Conservation (phyloP, 148 eudicot genomes). For the Amaranthus cruentus region DNA sequence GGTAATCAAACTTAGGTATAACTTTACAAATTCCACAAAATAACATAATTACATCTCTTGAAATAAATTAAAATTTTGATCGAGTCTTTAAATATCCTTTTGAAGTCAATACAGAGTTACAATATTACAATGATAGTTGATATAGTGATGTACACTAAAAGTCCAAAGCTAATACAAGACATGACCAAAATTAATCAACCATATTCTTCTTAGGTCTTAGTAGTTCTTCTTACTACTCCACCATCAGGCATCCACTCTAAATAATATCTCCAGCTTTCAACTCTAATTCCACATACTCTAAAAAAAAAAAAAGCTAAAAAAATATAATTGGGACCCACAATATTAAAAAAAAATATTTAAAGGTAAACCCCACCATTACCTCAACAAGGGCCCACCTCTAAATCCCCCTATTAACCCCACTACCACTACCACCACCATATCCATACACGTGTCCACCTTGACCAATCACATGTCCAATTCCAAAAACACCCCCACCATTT, state of each 20-base stretch:
- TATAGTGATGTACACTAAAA: not conserved
- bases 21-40: too few relatives aligned
- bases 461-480: slow-evolving; percentile 38
- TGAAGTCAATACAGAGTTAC: too few relatives aligned
- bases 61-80: too few relatives aligned
- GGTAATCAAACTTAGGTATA: too few relatives aligned
- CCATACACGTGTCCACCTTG: slow-evolving; percentile 41
- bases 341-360: not conserved
- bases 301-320: not conserved
- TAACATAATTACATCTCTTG: too few relatives aligned
- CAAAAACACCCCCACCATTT: slow-evolving; percentile 25
- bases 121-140: too few relatives aligned
- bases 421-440: slow-evolving; percentile 27
- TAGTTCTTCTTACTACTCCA: not conserved
- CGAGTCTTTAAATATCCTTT: too few relatives aligned
- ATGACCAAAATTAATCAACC: not conserved
- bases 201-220: not conserved
- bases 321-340: not conserved
- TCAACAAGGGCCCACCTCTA: not conserved
- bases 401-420: not conserved
- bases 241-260: too few relatives aligned
- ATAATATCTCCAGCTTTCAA: not conserved
- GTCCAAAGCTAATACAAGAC: not conserved
- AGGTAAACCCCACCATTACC: slow-evolving; percentile 8
- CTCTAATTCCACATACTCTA: not conserved